Base-by-base conservation (phyloP, 805 yeast genomes). In the Vanderwaltozyma tropicalis region DNA sequence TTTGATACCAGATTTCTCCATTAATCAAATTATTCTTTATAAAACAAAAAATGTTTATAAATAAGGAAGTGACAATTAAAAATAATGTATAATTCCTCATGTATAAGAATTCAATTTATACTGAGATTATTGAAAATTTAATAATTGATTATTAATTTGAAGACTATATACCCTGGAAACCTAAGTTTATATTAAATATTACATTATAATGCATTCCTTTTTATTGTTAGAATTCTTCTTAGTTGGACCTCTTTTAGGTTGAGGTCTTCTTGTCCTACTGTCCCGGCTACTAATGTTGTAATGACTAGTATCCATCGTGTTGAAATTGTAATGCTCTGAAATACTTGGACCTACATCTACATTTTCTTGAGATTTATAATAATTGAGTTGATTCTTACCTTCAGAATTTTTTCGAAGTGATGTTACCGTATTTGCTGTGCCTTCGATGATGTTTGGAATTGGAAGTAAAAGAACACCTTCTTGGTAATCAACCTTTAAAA, bases 401-500 rank as follows among this genome's bases (percentile, higher is more conserved):
- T 21, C 10, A 27, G 26, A 2, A 21, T 20, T 28, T 3, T 11
- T 18, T 17, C 14, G 9, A 5, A 14, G 6, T n/a, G 29, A 17
- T 5, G 4, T 14, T 5, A 5, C 7, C 17, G 16, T n/a, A 5
- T 16, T 31, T 3, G 24, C 4, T 6, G 33, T 28, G 17, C 34
- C 34, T 33, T 42, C 37, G 9, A 35, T 28, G 14, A 43, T 14
- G 24, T 42, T 42, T 9, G 57, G 58, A 8, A 49, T 39, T 6
- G 57, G 53, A 31, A 52, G 42, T 15, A 41, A 41, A n/a, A 52
- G 25, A 8, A 40, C 45, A 20, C 43, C 48, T n/a, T 44, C 44
- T 28, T 37, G 34, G 9, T 28, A 30, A 14, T 59, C 61, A n/a
- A 58, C 41, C 31, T 53, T 56, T 10, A 64, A 43, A 6, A 63